phyloP scores from a whole-genome alignment of 805 yeast genomes.

The Scheffersomyces spartinae region DNA sequence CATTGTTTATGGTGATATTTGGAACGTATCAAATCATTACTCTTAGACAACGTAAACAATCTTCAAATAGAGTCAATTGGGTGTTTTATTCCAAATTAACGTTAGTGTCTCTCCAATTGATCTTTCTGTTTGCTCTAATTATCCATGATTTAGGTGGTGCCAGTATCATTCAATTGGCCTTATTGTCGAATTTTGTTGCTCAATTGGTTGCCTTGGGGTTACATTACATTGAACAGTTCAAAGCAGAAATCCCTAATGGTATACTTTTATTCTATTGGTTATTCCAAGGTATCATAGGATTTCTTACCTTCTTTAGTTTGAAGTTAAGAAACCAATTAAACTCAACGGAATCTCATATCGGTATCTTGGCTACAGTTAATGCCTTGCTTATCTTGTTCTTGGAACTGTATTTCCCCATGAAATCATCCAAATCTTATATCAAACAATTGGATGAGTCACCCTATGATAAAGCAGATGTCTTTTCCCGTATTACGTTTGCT shows the following conservation, averaged over 20 bases:
- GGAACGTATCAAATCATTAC: constrained; percentile 26
- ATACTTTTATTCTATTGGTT: constrained; percentile 70
- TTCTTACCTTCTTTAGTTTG: constrained; percentile 32
- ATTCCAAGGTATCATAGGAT: constrained; percentile 35
- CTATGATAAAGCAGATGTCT: constrained; percentile 50
- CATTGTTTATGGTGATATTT: constrained; percentile 29
- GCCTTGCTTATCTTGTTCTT: constrained; percentile 29
- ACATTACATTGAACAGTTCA: constrained; percentile 63
- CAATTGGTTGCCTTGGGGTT: constrained; percentile 41
- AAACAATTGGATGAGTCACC: too few relatives aligned
- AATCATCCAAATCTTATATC: too few relatives aligned
- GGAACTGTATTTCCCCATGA: constrained; percentile 30
- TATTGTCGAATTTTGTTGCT: constrained; percentile 23
- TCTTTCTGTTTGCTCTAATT: constrained; percentile 17
- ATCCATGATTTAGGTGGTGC: constrained; percentile 6
- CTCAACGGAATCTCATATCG: constrained; percentile 11
- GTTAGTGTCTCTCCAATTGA: constrained; percentile 26
- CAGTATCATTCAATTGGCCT: constrained; percentile 15
- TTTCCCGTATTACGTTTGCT: constrained; percentile 66
- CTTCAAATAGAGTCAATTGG: constrained; percentile 19
- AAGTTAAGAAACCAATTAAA: constrained; percentile 20
- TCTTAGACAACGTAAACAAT: constrained; percentile 19
- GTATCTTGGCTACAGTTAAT: constrained; percentile 24
- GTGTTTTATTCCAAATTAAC: constrained; percentile 31
- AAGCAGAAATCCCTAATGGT: constrained; percentile 55